Evolutionary conservation across 768 basidiomycete species (phyloP).

Genomic region (Rhizopogon rudus): DNA sequence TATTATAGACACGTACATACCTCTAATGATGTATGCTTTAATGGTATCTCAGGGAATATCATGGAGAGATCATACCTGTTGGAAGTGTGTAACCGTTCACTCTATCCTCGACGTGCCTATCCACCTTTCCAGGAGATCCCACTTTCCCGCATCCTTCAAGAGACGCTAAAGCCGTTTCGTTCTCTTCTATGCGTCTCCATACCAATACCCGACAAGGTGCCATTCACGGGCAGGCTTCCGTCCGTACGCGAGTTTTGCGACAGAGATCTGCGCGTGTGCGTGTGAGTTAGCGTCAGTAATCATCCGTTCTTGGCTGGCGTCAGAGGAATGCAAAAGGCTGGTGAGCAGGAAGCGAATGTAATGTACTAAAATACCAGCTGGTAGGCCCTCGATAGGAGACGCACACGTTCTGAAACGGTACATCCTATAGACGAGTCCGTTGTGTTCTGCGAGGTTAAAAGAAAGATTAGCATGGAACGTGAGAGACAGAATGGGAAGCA

Average conservation of each 20-base stretch:
- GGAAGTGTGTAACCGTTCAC: too few species aligned
- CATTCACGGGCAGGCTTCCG: conserved; percentile 42
- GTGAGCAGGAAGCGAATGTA: not conserved
- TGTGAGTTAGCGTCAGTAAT: conserved; percentile 33
- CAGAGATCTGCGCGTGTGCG: conserved; percentile 23
- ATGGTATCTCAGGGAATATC: too few species aligned
- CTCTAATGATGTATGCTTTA: too few species aligned
- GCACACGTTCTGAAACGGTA: conserved; percentile 77
- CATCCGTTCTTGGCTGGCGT: not conserved
- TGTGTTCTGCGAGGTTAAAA: conserved; percentile 41
- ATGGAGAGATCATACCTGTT: too few species aligned
- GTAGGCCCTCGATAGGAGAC: conserved; percentile 81
- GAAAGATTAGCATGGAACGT: not conserved
- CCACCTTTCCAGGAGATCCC: too few species aligned
- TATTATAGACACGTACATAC: too few species aligned
- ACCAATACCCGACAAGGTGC: conserved; percentile 8
- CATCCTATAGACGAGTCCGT: conserved; percentile 64
- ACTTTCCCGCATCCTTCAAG: too few species aligned
- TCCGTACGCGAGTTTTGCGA: conserved; percentile 61
- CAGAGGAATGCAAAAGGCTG: not conserved
- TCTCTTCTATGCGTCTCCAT: not conserved
- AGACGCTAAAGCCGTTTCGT: too few species aligned
- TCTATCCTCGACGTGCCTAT: too few species aligned
- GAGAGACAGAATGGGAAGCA: not conserved
- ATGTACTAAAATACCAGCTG: conserved; percentile 74